A percentile compares a stretch with the other conserved stretches of the same genome.
Evolutionary conservation across 106 monocot species (phyloP).

Genomic region (Allium cepa): DNA sequence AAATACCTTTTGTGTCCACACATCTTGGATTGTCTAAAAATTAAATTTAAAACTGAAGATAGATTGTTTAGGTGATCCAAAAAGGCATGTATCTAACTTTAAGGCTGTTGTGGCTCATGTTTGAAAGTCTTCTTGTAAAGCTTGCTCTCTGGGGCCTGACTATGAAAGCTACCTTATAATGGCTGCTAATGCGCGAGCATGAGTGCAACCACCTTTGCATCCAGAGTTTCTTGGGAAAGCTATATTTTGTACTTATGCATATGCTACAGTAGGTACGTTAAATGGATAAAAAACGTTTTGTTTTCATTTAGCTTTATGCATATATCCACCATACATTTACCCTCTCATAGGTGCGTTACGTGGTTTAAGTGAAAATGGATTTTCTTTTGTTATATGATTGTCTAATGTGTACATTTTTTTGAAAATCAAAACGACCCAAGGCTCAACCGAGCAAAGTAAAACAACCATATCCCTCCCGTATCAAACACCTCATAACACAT

Average conservation of each 20-base stretch:
- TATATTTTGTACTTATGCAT: constrained; percentile 16
- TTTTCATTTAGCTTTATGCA: no score
- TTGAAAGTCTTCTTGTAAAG: constrained; percentile 50
- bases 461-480: no score
- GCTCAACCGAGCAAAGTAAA: no score
- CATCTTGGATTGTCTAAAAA: constrained; percentile 31
- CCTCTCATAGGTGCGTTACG: no score
- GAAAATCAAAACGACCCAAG: no score
- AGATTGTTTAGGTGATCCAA: neutral
- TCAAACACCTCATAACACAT: no score
- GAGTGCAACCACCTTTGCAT: constrained; percentile 37
- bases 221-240: constrained; percentile 41
- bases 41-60: constrained; percentile 3
- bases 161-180: constrained; percentile 28
- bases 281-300: no score
- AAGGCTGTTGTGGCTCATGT: constrained; percentile 32
- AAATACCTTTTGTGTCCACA: constrained; percentile 7
- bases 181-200: constrained; percentile 22
- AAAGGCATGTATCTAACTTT: constrained; percentile 22
- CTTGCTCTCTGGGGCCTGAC: constrained; percentile 20
- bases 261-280: constrained; percentile 1
- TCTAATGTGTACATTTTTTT: no score
- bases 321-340: no score
- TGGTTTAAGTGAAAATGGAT: no score
- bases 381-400: no score